Conservation (phyloP, 805 yeast species). For the Candida sanyiensis region DNA sequence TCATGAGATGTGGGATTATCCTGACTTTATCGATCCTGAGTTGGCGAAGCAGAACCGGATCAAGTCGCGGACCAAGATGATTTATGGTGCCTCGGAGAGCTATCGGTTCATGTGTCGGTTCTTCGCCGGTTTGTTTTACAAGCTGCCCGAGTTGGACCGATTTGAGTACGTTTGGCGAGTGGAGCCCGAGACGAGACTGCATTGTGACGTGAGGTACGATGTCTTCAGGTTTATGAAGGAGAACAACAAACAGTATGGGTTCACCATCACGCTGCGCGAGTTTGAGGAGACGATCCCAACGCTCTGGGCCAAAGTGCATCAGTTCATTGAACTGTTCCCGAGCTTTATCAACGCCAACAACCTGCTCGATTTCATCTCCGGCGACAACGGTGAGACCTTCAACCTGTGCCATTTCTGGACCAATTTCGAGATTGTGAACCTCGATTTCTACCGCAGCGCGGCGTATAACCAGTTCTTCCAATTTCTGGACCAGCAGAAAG, state of each 20-base stretch:
- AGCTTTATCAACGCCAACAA: constrained; percentile 47
- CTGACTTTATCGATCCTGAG: constrained; percentile 34
- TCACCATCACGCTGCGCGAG: constrained; percentile 71
- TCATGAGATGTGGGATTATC: constrained; percentile 42
- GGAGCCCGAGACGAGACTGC: constrained; percentile 51
- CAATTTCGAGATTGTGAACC: constrained; percentile 52
- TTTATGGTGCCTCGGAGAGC: constrained; percentile 43
- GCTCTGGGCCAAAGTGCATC: constrained; percentile 40
- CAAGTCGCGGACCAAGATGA: constrained; percentile 29
- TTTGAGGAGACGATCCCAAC: constrained; percentile 36
- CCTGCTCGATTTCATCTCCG: constrained; percentile 47
- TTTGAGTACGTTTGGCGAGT: constrained; percentile 58
- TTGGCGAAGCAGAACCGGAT: constrained; percentile 28
- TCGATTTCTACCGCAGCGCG: constrained; percentile 43
- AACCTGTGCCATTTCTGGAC: constrained; percentile 64
- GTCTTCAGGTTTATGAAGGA: constrained; percentile 57
- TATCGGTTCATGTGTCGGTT: constrained; percentile 69
- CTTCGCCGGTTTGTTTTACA: constrained; percentile 59
- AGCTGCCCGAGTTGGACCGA: constrained; percentile 36
- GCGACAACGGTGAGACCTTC: constrained; percentile 36
- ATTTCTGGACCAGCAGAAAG: constrained; percentile 41
- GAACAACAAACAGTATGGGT: constrained; percentile 66
- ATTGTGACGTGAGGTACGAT: constrained; percentile 48
- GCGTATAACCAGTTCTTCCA: constrained; percentile 42
- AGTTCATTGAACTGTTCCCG: constrained; percentile 41